phyloP scores from a whole-genome alignment of 208 protist species.

The Phytomonas serpens region DNA sequence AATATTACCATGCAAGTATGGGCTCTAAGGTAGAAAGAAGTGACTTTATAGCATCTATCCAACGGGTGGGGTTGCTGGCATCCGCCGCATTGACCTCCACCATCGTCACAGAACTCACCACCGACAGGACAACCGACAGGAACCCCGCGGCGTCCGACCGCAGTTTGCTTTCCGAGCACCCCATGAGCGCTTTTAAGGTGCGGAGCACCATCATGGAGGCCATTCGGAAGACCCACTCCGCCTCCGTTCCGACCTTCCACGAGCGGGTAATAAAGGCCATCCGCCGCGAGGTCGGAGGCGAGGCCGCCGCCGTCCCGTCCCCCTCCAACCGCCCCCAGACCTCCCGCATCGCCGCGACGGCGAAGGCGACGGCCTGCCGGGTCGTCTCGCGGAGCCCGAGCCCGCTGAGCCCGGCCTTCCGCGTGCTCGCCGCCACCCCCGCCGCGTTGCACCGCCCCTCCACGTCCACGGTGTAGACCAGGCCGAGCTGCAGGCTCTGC shows the following conservation, averaged over 20 bases:
- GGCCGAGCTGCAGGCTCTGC: constrained; percentile 28
- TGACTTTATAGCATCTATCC: neutral
- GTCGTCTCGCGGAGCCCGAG: neutral
- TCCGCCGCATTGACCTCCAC: neutral
- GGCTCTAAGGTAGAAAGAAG: neutral
- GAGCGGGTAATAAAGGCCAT: constrained; percentile 15
- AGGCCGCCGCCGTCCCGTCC: neutral
- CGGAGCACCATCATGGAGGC: constrained; percentile 37
- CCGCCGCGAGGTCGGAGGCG: neutral
- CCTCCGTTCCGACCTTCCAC: constrained; percentile 16
- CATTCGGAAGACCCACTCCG: constrained; percentile 28
- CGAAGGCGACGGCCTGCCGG: neutral
- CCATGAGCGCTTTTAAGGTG: constrained; percentile 12
- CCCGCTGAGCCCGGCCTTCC: neutral
- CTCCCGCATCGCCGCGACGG: neutral
- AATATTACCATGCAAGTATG: constrained; percentile 1
- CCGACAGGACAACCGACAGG: neutral
- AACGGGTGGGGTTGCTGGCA: neutral
- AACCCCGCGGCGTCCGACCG: neutral
- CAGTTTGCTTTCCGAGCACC: neutral
- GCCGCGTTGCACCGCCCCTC: constrained; percentile 12
- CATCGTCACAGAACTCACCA: neutral
- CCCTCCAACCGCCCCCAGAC: neutral
- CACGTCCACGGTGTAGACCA: constrained; percentile 28
- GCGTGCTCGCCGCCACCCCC: neutral